These are phyloP conservation scores for Wickerhamomyces sydowiorum DNA, from an alignment of 805 yeast genomes.

Conservation along the genomic window DNA sequence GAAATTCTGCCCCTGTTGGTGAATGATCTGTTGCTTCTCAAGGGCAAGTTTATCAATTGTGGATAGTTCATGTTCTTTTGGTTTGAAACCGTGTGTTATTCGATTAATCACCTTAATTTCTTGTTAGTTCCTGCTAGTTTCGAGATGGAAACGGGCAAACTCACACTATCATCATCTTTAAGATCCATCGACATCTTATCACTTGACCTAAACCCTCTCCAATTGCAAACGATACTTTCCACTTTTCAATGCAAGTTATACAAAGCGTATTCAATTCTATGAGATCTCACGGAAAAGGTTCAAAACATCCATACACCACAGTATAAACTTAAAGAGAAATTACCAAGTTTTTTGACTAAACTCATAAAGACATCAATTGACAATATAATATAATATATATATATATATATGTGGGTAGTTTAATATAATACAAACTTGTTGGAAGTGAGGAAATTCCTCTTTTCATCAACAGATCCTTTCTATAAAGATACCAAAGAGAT, in stretches of 20 bases:
- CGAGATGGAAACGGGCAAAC: neutral
- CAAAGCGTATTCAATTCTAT: too few species aligned
- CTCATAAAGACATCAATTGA: neutral
- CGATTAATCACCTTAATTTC: conserved; percentile 14
- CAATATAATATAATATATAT: neutral
- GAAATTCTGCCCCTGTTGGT: conserved; percentile 22
- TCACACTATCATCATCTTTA: conserved; percentile 13
- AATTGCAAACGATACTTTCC: too few species aligned
- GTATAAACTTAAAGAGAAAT: neutral
- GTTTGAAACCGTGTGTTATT: conserved; percentile 17
- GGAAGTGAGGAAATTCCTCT: neutral
- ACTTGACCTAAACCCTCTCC: too few species aligned
- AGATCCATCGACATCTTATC: conserved; percentile 5
- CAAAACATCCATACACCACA: neutral
- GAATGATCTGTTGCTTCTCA: conserved; percentile 22
- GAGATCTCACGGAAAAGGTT: neutral
- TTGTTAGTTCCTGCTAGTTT: neutral
- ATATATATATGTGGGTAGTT: neutral
- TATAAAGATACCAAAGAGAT: neutral
- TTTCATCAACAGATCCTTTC: neutral
- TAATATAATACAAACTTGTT: neutral
- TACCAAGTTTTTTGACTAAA: neutral
- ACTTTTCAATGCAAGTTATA: too few species aligned
- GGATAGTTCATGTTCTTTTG: conserved; percentile 4
- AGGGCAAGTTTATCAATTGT: conserved; percentile 19